Evolutionary conservation across 2,329 filamentous ascomycete species (phyloP).

Genomic region (Capronia coronata): DNA sequence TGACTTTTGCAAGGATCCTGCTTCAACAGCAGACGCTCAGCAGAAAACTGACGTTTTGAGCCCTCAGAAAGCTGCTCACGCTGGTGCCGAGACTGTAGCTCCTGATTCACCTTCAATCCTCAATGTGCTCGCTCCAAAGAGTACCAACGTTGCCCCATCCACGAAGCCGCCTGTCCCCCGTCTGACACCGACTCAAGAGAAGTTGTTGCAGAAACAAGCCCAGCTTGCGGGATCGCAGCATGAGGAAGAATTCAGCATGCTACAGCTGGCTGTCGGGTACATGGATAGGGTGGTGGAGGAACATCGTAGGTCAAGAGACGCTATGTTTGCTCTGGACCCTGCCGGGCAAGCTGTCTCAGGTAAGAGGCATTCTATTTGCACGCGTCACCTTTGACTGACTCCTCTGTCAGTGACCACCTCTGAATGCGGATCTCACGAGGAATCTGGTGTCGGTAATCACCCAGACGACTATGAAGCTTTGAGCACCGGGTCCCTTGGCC

Average conservation of each 20-base stretch:
- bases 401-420: not conserved
- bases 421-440: not conserved
- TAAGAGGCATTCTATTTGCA: not conserved
- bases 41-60: not conserved
- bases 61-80: not conserved
- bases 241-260: not conserved
- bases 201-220: not conserved
- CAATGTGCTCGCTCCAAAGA: not conserved
- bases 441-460: not conserved
- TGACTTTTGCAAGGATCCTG: slow-evolving; percentile 4
- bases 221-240: too few relatives aligned
- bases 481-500: not conserved
- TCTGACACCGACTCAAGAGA: slow-evolving; percentile 14
- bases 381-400: not conserved
- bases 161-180: not conserved
- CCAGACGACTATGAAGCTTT: not conserved
- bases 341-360: not conserved
- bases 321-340: not conserved
- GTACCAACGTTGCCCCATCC: not conserved
- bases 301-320: slow-evolving; percentile 6
- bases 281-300: slow-evolving; percentile 18
- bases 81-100: not conserved
- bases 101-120: not conserved
- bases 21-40: not conserved
- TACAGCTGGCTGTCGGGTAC: slow-evolving; percentile 8